Base-by-base conservation (phyloP, 306 rosid genomes). In the Medicago arabica region DNA sequence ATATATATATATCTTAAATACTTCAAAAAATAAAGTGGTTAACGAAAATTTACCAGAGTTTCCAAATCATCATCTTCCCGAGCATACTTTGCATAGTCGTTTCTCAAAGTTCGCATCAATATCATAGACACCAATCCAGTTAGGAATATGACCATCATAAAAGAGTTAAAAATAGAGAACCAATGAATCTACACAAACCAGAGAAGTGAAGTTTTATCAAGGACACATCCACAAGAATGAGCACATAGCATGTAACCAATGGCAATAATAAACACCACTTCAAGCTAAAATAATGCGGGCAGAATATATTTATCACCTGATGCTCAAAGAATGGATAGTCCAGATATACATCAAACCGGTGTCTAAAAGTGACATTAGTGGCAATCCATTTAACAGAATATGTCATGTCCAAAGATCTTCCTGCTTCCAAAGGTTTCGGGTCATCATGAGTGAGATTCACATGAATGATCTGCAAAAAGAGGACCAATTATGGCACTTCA, bases 81-180 rank as follows among this genome's bases (percentile, higher is more conserved):
- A 10, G 99, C 99, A 87, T 95, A 95, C 78, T 95, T 95, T 70
- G 99, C 99, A 84, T 95, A 95, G 82, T 95, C 99, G 80, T 95
- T 95, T 87, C 99, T 85, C 84, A 95, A 87, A 62, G 99, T 95
- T 71, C 99, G 92, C 99, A 95, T 95, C 67, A 95, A 85, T 83
- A 95, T 95, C 99, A 95, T 95, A 50, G 99, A 95, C 78, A 95
- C 99, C 96, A 95, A 82, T 64, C 99, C 99, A 83, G 99, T 95
- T 40, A 95, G 93, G 87, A 95, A 95, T 75, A 95, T 95, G 87
- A 95, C 99, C 99, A 95, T 95, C 99, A 95, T 95, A 87, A 95
- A 95, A 9, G 97, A 95, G 82, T 95, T 95, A 76, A 92, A 95
- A 85, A 95, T 95, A 75, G 99, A 95, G 93, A 92, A 95, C 99